Base-by-base conservation (phyloP, 129 eudicot species). In the Apium graveolens region DNA sequence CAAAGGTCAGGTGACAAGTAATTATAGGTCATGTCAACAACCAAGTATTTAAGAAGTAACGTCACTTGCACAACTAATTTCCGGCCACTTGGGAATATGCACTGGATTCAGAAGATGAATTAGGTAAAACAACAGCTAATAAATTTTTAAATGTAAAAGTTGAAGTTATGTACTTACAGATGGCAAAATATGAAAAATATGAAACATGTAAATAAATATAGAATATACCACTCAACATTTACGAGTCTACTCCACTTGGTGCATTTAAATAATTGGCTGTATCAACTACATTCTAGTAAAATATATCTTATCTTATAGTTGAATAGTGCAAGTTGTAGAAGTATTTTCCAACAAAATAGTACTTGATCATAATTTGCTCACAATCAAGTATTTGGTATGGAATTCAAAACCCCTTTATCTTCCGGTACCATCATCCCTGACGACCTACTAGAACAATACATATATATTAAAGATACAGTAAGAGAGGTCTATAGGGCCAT, bases 1-100 rank as follows among this genome's bases (percentile, higher is more conserved):
- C 45, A 82, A 78, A 66, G 80, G 37, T 32, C 51, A 3, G 73
- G 70, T 71, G 60, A 74, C 42, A 38, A 43, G 63, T 17, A 34
- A 73, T 42, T 11, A 74, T 43, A 41, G 2, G 46, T 26, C n/a
- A 27, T 29, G 26, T 74, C 20, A 7, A 27, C 1, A 13, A 3
- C 12, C 1, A 44, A 27, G 32, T 7, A 43, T 6, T 5, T 44
- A 13, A 73, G 35, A 73, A 41, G 49, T 41, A 72, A 72, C 2
- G 14, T 65, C 71, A 65, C 1, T 29, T 63, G 4, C 21, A 65
- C 29, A 13, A 27, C 37, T 26, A 5, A 10, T 62, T 26, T n/a
- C 11, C 29, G 12, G 34, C 69, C 35, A 62, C 34, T 63, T 11
- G 21, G 3, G 5, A 63, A 0, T 29, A 63, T 27, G 37, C 17